Percentiles rank a stretch among this genome's conserved stretches.
Evolutionary conservation across 2,329 filamentous ascomycete species (phyloP).

Genomic region (Neonectria punicea): DNA sequence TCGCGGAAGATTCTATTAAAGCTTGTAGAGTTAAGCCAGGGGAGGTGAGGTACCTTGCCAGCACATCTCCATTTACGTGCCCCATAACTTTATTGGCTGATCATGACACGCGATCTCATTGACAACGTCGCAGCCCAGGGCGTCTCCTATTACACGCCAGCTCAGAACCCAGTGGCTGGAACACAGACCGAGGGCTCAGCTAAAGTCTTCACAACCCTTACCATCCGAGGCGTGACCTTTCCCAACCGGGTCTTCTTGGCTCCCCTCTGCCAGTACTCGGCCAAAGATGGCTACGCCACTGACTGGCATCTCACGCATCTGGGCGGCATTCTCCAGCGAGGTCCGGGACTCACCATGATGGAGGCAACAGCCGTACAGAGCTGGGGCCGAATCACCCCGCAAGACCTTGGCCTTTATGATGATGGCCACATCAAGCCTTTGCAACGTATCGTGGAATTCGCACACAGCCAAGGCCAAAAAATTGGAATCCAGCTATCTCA

Average conservation of each 20-base stretch:
- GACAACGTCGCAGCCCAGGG: too few species aligned
- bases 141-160: too few species aligned
- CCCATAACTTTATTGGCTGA: too few species aligned
- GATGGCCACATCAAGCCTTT: conserved; percentile 14
- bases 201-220: conserved; percentile 1
- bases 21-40: too few species aligned
- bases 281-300: conserved; percentile 19
- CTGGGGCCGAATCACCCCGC: conserved; percentile 16
- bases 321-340: conserved; percentile 21
- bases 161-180: too few species aligned
- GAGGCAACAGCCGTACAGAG: conserved; percentile 10
- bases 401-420: conserved; percentile 18
- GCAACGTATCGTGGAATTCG: conserved; percentile 9
- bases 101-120: too few species aligned
- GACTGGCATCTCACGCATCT: conserved; percentile 23
- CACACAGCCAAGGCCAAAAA: conserved; percentile 13
- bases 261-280: conserved; percentile 24
- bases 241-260: conserved; percentile 26
- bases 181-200: too few species aligned
- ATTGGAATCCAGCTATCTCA: conserved; percentile 13
- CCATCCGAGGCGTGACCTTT: conserved; percentile 18
- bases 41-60: too few species aligned
- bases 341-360: conserved; percentile 6
- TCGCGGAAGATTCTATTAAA: too few species aligned
- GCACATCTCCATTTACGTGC: too few species aligned